Conservation (phyloP, 2,329 filamentous ascomycete species). For the Plectosphaerella cucumerina region DNA sequence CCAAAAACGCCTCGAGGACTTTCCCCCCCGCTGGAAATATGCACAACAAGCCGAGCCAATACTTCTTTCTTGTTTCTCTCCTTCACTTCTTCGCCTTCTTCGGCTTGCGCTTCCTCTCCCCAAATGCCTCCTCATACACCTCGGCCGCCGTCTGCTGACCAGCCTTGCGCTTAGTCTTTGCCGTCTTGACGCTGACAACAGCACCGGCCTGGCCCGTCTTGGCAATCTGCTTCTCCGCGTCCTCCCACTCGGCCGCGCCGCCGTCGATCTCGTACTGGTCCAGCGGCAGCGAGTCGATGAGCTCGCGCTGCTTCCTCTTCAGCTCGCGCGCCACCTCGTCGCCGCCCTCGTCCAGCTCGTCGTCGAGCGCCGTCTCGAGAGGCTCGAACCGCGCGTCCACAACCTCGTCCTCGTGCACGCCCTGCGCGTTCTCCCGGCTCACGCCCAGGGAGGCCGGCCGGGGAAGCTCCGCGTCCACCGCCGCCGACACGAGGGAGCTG, state of each 20-base stretch:
- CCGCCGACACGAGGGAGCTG: conserved; percentile 67
- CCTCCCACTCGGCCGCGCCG: conserved; percentile 58
- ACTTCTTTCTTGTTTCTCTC: conserved; percentile 6
- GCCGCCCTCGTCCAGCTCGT: conserved; percentile 80
- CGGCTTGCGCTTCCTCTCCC: conserved; percentile 53
- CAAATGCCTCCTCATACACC: conserved; percentile 58
- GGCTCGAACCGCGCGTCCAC: conserved; percentile 65
- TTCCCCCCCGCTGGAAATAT: too few relatives aligned
- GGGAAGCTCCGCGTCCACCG: conserved; percentile 65
- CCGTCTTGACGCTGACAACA: conserved; percentile 79
- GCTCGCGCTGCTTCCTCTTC: conserved; percentile 74
- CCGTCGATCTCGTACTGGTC: conserved; percentile 71
- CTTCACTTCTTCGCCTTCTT: background rate
- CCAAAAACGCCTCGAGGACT: too few relatives aligned
- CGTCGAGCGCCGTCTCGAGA: conserved; percentile 66
- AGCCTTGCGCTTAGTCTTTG: conserved; percentile 73
- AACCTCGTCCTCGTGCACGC: conserved; percentile 65
- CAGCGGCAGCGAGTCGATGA: conserved; percentile 87
- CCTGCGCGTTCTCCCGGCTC: conserved; percentile 54
- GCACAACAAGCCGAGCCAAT: conserved; percentile 1
- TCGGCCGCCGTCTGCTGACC: conserved; percentile 49
- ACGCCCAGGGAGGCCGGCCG: conserved; percentile 52
- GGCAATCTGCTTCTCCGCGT: conserved; percentile 67
- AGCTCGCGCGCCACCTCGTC: conserved; percentile 69
- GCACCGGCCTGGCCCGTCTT: conserved; percentile 53